Evolutionary conservation across 768 basidiomycete species (phyloP).

Genomic region (Cubamyces sp.): DNA sequence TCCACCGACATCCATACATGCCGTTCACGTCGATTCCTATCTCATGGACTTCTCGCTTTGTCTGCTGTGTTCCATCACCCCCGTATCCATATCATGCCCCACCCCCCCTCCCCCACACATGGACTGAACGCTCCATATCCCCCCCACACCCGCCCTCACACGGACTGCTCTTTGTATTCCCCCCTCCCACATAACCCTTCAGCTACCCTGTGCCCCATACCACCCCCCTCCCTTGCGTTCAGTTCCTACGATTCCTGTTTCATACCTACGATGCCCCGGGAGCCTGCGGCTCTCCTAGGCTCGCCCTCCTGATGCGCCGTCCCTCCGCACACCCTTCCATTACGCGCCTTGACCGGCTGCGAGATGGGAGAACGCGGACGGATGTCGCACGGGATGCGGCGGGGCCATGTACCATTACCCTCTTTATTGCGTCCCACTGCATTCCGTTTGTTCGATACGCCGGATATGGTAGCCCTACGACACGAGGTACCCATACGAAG

Average conservation of each 20-base stretch:
- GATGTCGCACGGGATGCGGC: slow-evolving; percentile 14
- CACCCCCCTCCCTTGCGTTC: slow-evolving; percentile 9
- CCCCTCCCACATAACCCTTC: background rate
- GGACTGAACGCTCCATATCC: slow-evolving; percentile 6
- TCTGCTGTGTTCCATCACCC: slow-evolving; percentile 15
- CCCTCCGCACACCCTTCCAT: background rate
- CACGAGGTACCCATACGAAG: background rate
- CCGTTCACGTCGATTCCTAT: slow-evolving; percentile 15
- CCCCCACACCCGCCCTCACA: background rate
- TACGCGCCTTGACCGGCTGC: slow-evolving; percentile 2
- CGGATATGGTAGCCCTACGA: slow-evolving; percentile 19
- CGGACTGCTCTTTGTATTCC: slow-evolving; percentile 22
- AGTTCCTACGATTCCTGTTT: slow-evolving; percentile 11
- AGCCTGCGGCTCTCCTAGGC: slow-evolving; percentile 23
- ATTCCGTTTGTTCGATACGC: slow-evolving; percentile 11
- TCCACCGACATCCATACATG: slow-evolving; percentile 6
- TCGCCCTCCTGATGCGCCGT: background rate
- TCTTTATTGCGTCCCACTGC: slow-evolving; percentile 21
- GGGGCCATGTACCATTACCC: slow-evolving; percentile 24
- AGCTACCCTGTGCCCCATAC: slow-evolving; percentile 9
- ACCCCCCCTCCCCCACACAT: background rate
- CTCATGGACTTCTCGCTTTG: slow-evolving; percentile 22
- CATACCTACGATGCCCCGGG: slow-evolving; percentile 18
- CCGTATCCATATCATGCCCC: slow-evolving; percentile 14
- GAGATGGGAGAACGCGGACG: background rate